Percentiles rank a stretch among this genome's conserved stretches.
Evolutionary conservation across 2,329 filamentous ascomycete species (phyloP).

Genomic region (Penicillium sp.): DNA sequence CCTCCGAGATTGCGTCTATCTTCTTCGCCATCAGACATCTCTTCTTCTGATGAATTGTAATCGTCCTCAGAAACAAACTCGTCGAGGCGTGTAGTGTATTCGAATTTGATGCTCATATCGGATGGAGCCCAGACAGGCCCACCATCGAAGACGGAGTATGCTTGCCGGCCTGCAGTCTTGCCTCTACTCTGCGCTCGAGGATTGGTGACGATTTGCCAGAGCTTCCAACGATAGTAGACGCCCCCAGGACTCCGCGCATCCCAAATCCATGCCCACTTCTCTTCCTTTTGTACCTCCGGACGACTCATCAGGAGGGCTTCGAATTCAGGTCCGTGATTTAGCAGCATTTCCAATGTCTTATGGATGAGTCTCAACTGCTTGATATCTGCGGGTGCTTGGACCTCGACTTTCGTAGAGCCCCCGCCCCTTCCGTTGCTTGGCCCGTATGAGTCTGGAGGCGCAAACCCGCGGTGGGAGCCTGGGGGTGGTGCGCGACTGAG

Average conservation of each 20-base stretch:
- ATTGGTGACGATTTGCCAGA: slow-evolving; percentile 81
- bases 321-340: slow-evolving; percentile 77
- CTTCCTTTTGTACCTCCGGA: slow-evolving; percentile 73
- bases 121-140: slow-evolving; percentile 73
- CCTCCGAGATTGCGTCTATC: slow-evolving; percentile 40
- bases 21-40: slow-evolving; percentile 51
- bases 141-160: slow-evolving; percentile 63
- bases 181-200: slow-evolving; percentile 37
- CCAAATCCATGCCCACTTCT: slow-evolving; percentile 93
- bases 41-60: slow-evolving; percentile 81
- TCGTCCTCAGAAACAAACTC: slow-evolving; percentile 79
- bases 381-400: slow-evolving; percentile 70
- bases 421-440: slow-evolving; percentile 42
- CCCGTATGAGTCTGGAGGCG: slow-evolving; percentile 69
- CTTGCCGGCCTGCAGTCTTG: slow-evolving; percentile 46
- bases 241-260: slow-evolving; percentile 72
- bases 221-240: slow-evolving; percentile 85
- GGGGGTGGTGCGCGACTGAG: slow-evolving; percentile 46
- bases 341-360: slow-evolving; percentile 72
- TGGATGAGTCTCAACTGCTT: slow-evolving; percentile 78
- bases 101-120: slow-evolving; percentile 66
- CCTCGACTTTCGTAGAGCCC: slow-evolving; percentile 59
- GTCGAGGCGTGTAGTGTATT: slow-evolving; percentile 69
- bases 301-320: slow-evolving; percentile 88
- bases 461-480: slow-evolving; percentile 57